phyloP scores from a whole-genome alignment of 345 rosid genomes.

The Firmiana major region DNA sequence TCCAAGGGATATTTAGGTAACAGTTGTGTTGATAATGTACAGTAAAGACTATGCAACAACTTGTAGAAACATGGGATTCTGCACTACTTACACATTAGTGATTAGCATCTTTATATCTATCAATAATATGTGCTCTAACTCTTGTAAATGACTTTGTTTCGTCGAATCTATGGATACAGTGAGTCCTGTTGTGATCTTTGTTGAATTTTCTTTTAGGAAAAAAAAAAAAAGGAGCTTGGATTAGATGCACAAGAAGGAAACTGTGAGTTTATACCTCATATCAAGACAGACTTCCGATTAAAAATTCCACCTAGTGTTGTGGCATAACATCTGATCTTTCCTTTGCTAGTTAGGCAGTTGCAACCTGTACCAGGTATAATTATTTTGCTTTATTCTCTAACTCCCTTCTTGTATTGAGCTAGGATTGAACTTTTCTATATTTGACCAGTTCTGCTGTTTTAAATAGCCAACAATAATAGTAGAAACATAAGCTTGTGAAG shows the following conservation, averaged over 20 bases:
- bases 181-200: not conserved
- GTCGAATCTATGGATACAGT: not conserved
- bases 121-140: conserved; percentile 10
- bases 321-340: not conserved
- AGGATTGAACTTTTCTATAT: not conserved
- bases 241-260: not conserved
- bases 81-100: conserved; percentile 2
- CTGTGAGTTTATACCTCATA: not conserved
- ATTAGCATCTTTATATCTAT: not conserved
- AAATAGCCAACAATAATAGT: not conserved
- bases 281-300: not conserved
- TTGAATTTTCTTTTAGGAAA: not conserved
- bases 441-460: not conserved
- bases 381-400: not conserved
- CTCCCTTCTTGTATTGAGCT: not conserved
- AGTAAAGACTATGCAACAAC: not conserved
- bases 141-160: not conserved
- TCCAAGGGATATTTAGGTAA: conserved; percentile 33
- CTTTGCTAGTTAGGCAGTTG: not conserved
- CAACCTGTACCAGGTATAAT: not conserved
- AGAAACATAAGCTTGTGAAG: not conserved
- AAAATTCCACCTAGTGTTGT: not conserved
- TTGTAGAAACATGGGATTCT: not conserved
- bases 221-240: not conserved
- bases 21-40: conserved; percentile 5